Percentiles rank a stretch among this genome's conserved stretches.
Evolutionary conservation across 2,329 filamentous ascomycete species (phyloP).

Genomic region (Trichoderma aggressivum): DNA sequence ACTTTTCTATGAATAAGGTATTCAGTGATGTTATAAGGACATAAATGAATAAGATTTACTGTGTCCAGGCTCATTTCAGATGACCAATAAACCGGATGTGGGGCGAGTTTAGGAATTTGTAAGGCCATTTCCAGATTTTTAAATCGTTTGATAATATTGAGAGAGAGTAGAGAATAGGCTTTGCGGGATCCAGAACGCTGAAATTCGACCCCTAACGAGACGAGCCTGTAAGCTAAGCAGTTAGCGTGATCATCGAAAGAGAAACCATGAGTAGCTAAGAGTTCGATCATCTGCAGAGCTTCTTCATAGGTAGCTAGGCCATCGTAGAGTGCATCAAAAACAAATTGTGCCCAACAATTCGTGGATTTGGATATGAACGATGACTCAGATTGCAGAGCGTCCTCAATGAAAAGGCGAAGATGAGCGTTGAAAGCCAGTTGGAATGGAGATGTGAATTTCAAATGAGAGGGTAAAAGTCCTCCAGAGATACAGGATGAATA

Average conservation of each 20-base stretch:
- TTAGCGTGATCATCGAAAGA: not conserved
- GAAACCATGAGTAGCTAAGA: not conserved
- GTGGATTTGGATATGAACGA: not conserved
- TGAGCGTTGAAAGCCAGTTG: not conserved
- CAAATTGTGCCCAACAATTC: not conserved
- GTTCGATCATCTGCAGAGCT: not conserved
- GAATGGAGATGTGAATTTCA: too few relatives aligned
- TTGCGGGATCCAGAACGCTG: not conserved
- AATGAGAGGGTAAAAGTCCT: too few relatives aligned
- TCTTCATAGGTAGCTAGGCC: not conserved
- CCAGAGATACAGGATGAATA: too few relatives aligned
- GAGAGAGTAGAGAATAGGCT: too few relatives aligned
- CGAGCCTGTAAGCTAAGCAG: not conserved
- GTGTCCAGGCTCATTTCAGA: too few relatives aligned
- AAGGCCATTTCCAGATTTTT: too few relatives aligned
- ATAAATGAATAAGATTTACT: not conserved
- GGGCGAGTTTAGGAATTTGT: too few relatives aligned
- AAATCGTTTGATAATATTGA: too few relatives aligned
- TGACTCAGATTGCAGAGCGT: not conserved
- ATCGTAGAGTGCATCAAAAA: slow-evolving; percentile 15
- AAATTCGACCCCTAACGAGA: too few relatives aligned
- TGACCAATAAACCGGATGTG: too few relatives aligned
- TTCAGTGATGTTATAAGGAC: not conserved
- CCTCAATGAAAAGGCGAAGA: not conserved
- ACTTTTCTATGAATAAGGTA: not conserved